Conservation (phyloP, 768 basidiomycete genomes). For the Collybia nuda region DNA sequence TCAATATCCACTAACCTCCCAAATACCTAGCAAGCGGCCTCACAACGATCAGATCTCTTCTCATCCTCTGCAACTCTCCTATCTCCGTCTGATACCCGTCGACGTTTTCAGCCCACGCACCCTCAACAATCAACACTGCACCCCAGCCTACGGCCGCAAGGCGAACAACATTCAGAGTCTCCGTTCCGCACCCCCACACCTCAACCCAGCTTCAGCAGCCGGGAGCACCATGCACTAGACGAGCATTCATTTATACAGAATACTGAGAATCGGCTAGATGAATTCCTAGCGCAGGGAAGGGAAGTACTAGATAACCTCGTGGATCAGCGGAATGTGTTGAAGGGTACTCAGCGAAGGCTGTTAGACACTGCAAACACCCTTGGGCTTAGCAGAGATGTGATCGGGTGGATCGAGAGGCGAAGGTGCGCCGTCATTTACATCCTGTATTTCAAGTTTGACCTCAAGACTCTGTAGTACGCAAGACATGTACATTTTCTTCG, state of each 20-base stretch:
- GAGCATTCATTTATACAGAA: constrained; percentile 90
- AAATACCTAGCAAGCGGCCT: constrained; percentile 50
- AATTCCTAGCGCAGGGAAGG: constrained; percentile 88
- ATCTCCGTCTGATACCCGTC: constrained; percentile 59
- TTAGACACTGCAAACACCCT: constrained; percentile 92
- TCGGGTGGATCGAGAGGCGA: constrained; percentile 95
- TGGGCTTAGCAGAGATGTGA: constrained; percentile 90
- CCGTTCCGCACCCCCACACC: constrained; percentile 73
- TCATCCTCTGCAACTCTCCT: constrained; percentile 36
- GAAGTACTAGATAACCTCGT: constrained; percentile 90
- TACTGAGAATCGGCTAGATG: constrained; percentile 80
- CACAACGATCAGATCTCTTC: constrained; percentile 67
- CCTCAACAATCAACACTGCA: constrained; percentile 51
- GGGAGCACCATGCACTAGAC: constrained; percentile 78
- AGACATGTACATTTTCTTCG: constrained; percentile 92
- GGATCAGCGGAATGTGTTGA: constrained; percentile 90
- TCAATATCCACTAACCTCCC: background rate
- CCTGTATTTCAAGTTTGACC: background rate
- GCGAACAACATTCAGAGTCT: constrained; percentile 68
- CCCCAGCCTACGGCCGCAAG: constrained; percentile 47
- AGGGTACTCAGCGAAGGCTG: constrained; percentile 88
- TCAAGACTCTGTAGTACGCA: constrained; percentile 62
- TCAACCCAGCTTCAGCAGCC: constrained; percentile 48
- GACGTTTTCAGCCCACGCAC: constrained; percentile 57
- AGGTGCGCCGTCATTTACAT: constrained; percentile 51